Evolutionary conservation across 441 rosid genomes (phyloP), one percentile per base, ranked within the genome.

Genomic region (Eutrema salsugineum): DNA sequence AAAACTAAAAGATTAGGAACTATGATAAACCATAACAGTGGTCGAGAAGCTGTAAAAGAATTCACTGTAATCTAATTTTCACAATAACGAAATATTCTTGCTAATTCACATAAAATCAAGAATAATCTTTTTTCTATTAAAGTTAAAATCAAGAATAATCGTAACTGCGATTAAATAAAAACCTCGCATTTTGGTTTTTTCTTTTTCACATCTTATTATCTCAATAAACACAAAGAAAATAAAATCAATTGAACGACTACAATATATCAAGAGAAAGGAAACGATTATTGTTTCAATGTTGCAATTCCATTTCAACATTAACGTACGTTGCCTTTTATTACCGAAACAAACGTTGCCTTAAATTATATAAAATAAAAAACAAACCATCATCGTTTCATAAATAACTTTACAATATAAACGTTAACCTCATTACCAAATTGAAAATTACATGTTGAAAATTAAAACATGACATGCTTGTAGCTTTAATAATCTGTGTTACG

Each of bases 371-470:
- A 69, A 32, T 22, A 24, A 30, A 30, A 30, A 30, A 6, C 47
- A 46, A 63, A 22, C 55, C 63, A 14, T 54, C 11, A 46, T 17
- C 32, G 4, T 24, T 24, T 24, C 27, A 4, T 5, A 54, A 24
- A 38, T 7, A 69, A 48, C 32, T 58, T 62, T 51, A 71, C 63
- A 63, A 24, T 14, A 72, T 63, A 57, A 72, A 49, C 46, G 77
- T 72, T 16, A 63, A 46, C 57, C 7, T 58, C 38, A 15, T 57
- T 42, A 68, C 63, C 38, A 43, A 39, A 39, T 60, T 39, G 19
- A 49, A 51, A 51, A 16, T 61, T 61, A 72, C 49, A 72, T 24
- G 43, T 28, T 36, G 16, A 28, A 19, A 44, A 8, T 10, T 16
- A 32, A 55, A 66, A 57, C 28, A 57, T 19, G 27, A 38, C 12